phyloP scores from a whole-genome alignment of 2,329 filamentous ascomycete genomes.

The Laburnicola sp. region DNA sequence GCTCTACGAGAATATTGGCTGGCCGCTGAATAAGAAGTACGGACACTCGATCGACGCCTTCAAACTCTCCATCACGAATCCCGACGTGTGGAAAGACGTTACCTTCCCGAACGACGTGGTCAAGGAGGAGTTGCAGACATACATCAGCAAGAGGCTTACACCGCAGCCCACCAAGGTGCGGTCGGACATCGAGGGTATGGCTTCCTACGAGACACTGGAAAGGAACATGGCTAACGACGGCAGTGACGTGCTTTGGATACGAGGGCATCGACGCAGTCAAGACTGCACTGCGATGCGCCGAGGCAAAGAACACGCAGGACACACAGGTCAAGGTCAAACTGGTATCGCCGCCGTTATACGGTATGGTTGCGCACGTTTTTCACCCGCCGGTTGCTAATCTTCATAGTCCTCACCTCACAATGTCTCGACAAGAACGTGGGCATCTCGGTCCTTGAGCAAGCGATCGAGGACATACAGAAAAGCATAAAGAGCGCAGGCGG shows the following conservation, averaged over 20 bases:
- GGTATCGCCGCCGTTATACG: slow-evolving; percentile 92
- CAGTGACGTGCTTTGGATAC: slow-evolving; percentile 66
- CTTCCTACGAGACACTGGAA: slow-evolving; percentile 48
- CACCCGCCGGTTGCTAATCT: slow-evolving; percentile 18
- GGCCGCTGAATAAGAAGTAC: slow-evolving; percentile 97
- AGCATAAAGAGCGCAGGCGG: slow-evolving; percentile 80
- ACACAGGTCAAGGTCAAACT: slow-evolving; percentile 98
- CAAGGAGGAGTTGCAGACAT: slow-evolving; percentile 85
- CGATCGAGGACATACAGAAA: slow-evolving; percentile 82
- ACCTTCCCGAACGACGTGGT: slow-evolving; percentile 83
- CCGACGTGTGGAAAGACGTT: slow-evolving; percentile 93
- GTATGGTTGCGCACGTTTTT: slow-evolving; percentile 18
- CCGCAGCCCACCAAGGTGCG: slow-evolving; percentile 99
- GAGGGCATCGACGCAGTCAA: slow-evolving; percentile 99
- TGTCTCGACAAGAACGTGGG: slow-evolving; percentile 90
- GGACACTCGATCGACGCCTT: slow-evolving; percentile 97
- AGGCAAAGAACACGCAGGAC: slow-evolving; percentile 88
- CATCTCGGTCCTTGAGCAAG: slow-evolving; percentile 81
- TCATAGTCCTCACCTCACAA: slow-evolving; percentile 80
- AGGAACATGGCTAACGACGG: slow-evolving; percentile 13
- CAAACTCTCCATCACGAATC: slow-evolving; percentile 98
- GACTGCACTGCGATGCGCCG: slow-evolving; percentile 83
- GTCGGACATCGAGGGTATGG: slow-evolving; percentile 80
- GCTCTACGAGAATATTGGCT: slow-evolving; percentile 91
- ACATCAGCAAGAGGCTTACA: slow-evolving; percentile 96